These are phyloP conservation scores for Schizochytrium sp. DNA, from an alignment of 108 stramenopile species.

Conservation along the genomic window DNA sequence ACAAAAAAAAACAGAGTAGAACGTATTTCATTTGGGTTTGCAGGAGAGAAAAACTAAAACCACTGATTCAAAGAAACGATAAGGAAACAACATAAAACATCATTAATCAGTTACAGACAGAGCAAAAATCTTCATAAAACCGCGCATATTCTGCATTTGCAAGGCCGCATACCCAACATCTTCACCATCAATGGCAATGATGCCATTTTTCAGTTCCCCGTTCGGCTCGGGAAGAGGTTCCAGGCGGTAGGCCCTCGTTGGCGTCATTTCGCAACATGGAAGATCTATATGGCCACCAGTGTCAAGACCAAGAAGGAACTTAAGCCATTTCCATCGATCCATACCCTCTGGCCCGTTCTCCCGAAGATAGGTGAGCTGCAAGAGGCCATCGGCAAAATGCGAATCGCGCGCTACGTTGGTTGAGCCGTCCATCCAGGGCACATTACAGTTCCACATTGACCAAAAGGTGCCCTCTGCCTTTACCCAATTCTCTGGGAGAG, in stretches of 20 bases:
- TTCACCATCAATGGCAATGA: constrained; percentile 35
- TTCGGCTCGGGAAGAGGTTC: constrained; percentile 16
- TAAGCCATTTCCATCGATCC: neutral
- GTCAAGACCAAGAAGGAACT: constrained; percentile 1
- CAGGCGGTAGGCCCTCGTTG: constrained; percentile 37
- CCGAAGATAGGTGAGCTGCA: constrained; percentile 26
- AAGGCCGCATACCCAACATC: constrained; percentile 27
- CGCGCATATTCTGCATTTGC: constrained; percentile 56
- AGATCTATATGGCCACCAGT: constrained; percentile 10
- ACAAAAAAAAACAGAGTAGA: no score
- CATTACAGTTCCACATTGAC: constrained; percentile 58
- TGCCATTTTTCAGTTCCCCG: neutral
- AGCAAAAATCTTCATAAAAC: constrained; percentile 16
- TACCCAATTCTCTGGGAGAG: constrained; percentile 21
- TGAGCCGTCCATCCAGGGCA: constrained; percentile 15
- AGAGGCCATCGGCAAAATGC: neutral
- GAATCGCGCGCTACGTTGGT: neutral
- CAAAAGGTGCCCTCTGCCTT: constrained; percentile 16
- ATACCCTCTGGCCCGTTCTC: neutral
- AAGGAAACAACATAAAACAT: neutral
- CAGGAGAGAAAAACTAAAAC: neutral
- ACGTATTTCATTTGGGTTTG: no score
- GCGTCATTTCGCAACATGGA: neutral
- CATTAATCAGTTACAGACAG: neutral
- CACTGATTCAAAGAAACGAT: neutral